Base-by-base conservation (phyloP, 768 basidiomycete genomes). In the Mycena belliarum region DNA sequence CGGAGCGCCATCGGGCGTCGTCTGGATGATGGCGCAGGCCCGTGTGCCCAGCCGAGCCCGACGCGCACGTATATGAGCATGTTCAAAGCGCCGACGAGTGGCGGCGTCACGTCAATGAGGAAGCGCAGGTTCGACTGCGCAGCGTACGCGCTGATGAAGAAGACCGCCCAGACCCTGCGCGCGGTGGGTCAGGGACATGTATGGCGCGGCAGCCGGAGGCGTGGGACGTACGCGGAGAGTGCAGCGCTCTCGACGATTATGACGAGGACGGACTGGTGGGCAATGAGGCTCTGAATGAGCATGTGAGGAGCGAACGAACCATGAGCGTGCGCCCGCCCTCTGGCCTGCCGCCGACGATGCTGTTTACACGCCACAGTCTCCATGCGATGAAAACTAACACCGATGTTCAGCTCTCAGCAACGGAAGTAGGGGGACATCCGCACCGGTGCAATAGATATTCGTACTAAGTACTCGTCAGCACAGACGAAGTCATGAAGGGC, bases 371-470 rank as follows among this genome's bases (percentile, higher is more conserved):
- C 57, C 57, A 59, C 3, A 59, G 42, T 18, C 25, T 24, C 57
- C 46, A 59, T 1, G 40, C 40, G 15, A 59, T 59, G 5, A 59
- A 10, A 3, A 7, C 57, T 59, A 35, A 38, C 14, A 21, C 7
- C 7, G 7, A 49, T 15, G 6, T 51, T 4, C 12, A 35, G 11
- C 12, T 14, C 12, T 15, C 4, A 4, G 16, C 9, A 7, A 35
- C 3, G 33, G 33, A 14, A 14, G 33, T 9, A 35, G 12, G 33
- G 6, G 7, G 4, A 29, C 5, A n/a, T 20, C 12, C 7, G 29
- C 16, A 58, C 57, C 46, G 37, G 57, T 59, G 14, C 57, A 59
- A 32, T 59, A 59, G 1, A 59, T 28, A 26, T 53, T 59, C 9
- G 57, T 53, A 23, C 46, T 49, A n/a, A 4, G 16, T 35, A 14